phyloP scores from a whole-genome alignment of 306 rosid species.

The Heteromeles arbutifolia region DNA sequence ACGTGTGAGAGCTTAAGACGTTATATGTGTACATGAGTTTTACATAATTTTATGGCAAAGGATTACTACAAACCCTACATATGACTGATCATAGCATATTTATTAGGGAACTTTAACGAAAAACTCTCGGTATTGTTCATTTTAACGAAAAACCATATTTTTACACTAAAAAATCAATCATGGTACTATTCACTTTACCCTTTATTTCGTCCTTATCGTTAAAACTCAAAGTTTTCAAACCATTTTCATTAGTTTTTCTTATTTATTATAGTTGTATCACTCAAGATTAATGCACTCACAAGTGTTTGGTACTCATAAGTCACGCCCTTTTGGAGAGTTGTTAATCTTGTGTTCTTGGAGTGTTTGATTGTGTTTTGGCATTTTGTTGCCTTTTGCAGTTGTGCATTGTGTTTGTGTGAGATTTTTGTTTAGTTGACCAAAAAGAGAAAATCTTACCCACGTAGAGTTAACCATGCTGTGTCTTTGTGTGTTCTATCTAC shows the following conservation, averaged over 20 bases:
- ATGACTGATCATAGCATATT: neutral
- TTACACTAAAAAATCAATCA: too few relatives aligned
- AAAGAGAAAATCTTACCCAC: neutral
- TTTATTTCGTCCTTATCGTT: too few relatives aligned
- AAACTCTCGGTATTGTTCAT: too few relatives aligned
- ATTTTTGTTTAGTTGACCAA: neutral
- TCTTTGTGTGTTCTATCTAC: slow-evolving; percentile 13
- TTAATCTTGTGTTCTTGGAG: neutral
- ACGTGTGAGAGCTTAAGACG: too few relatives aligned
- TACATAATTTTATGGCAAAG: neutral
- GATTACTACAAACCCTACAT: neutral
- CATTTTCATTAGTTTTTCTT: too few relatives aligned
- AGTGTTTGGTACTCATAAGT: neutral
- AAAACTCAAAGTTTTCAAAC: too few relatives aligned
- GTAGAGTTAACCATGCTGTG: neutral
- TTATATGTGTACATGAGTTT: neutral
- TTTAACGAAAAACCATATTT: too few relatives aligned
- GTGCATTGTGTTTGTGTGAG: neutral
- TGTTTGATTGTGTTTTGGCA: neutral
- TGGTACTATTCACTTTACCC: too few relatives aligned
- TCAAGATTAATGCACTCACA: neutral
- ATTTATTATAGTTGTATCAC: neutral
- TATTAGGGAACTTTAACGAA: too few relatives aligned
- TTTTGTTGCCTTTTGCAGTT: neutral
- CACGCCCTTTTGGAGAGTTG: neutral